These are phyloP conservation scores for Piloderma croceum DNA, from an alignment of 768 basidiomycete genomes.

Conservation along the genomic window DNA sequence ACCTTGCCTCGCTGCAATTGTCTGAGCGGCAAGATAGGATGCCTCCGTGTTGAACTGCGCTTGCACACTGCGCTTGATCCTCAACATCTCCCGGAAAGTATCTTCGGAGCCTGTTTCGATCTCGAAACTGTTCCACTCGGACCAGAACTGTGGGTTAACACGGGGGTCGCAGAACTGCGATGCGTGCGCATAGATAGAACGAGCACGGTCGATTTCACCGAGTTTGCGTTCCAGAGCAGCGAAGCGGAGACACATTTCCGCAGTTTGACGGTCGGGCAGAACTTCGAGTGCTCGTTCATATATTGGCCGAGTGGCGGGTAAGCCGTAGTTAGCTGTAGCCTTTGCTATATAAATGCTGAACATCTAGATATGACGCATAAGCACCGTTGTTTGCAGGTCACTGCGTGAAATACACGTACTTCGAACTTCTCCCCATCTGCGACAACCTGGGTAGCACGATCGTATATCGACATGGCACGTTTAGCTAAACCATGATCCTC, in stretches of 20 bases:
- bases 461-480: slow-evolving; percentile 92
- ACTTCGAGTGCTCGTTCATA: slow-evolving; percentile 93
- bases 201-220: slow-evolving; percentile 96
- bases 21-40: slow-evolving; percentile 87
- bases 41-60: slow-evolving; percentile 98
- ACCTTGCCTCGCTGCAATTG: slow-evolving; percentile 63
- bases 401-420: slow-evolving; percentile 38
- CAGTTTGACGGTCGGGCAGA: slow-evolving; percentile 89
- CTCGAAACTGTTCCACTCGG: slow-evolving; percentile 96
- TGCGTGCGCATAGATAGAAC: slow-evolving; percentile 94
- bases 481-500: slow-evolving; percentile 95
- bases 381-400: background rate
- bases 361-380: slow-evolving; percentile 52
- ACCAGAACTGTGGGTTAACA: slow-evolving; percentile 88
- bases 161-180: slow-evolving; percentile 98
- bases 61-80: slow-evolving; percentile 97
- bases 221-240: slow-evolving; percentile 94
- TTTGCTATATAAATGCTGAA: slow-evolving; percentile 97
- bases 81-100: slow-evolving; percentile 91
- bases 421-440: slow-evolving; percentile 92
- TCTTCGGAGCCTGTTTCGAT: slow-evolving; percentile 98
- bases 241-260: slow-evolving; percentile 96
- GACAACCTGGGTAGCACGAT: slow-evolving; percentile 84
- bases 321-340: slow-evolving; percentile 90
- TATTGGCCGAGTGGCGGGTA: slow-evolving; percentile 93